Evolutionary conservation across 2,329 filamentous ascomycete species (phyloP).

Genomic region (Colletotrichum plurivorum): DNA sequence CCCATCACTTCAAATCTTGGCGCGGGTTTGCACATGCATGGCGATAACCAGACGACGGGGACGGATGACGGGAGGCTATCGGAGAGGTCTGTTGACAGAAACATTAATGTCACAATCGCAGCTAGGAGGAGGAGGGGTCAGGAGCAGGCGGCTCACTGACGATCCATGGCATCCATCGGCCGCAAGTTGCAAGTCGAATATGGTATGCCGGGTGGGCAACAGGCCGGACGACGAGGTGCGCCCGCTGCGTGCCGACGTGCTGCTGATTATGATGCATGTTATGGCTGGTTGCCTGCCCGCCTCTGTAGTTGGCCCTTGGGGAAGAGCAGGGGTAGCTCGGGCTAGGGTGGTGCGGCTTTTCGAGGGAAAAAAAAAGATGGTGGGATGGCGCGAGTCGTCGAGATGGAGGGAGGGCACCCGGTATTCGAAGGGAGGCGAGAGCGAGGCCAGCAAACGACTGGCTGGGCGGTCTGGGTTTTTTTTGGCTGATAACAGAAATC

Average conservation of each 20-base stretch:
- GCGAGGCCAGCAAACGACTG: background rate
- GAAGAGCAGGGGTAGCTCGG: slow-evolving; percentile 23
- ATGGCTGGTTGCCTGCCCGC: background rate
- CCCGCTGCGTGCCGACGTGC: slow-evolving; percentile 30
- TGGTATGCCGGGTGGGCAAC: slow-evolving; percentile 19
- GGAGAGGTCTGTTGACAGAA: slow-evolving; percentile 32
- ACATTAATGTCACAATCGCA: slow-evolving; percentile 31
- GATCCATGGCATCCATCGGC: background rate
- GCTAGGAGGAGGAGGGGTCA: background rate
- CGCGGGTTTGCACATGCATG: slow-evolving; percentile 20
- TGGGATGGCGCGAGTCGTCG: slow-evolving; percentile 2
- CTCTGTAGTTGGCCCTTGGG: background rate
- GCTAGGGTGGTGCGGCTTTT: slow-evolving; percentile 16
- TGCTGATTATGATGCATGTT: slow-evolving; percentile 2
- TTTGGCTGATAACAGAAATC: background rate
- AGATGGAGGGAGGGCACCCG: background rate
- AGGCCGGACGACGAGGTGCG: slow-evolving; percentile 23
- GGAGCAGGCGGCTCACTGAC: background rate
- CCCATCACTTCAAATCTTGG: background rate
- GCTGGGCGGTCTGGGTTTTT: background rate
- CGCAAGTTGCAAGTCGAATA: slow-evolving; percentile 8
- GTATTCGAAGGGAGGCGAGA: slow-evolving; percentile 1
- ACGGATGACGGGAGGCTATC: slow-evolving; percentile 19
- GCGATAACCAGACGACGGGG: slow-evolving; percentile 16
- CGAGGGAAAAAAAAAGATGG: background rate